phyloP scores from a whole-genome alignment of 306 rosid genomes.

The Phaseolus lunatus region DNA sequence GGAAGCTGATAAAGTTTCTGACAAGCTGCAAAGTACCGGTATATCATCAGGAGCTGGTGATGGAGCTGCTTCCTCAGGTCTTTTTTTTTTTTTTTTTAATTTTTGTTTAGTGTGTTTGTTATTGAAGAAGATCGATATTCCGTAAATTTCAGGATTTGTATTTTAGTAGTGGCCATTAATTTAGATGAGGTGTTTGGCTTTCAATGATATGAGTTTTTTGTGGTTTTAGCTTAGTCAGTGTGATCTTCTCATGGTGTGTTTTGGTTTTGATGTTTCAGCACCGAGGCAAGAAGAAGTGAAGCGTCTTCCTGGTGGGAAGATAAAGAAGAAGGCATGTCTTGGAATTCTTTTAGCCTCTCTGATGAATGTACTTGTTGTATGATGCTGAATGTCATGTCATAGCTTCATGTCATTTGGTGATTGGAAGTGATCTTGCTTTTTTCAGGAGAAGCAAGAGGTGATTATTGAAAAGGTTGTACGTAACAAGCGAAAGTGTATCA shows the following conservation, averaged over 20 bases:
- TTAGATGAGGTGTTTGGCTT: constrained; percentile 30
- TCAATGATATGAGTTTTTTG: constrained; percentile 12
- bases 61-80: constrained; percentile 91
- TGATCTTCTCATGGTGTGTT: neutral
- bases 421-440: constrained; percentile 34
- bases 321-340: constrained; percentile 86
- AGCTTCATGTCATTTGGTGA: constrained; percentile 22
- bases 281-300: constrained; percentile 86
- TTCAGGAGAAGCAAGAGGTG: constrained; percentile 93
- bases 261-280: constrained; percentile 55
- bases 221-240: neutral
- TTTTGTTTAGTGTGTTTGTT: neutral
- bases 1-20: constrained; percentile 73
- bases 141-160: neutral
- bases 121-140: constrained; percentile 18
- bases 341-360: neutral
- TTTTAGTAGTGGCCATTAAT: constrained; percentile 5
- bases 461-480: constrained; percentile 91
- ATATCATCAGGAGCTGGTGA: constrained; percentile 64
- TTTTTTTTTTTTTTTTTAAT: neutral
- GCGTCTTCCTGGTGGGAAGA: constrained; percentile 99
- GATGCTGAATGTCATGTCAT: neutral
- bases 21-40: constrained; percentile 70
- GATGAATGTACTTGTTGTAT: neutral
- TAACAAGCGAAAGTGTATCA: constrained; percentile 91